These are phyloP conservation scores for Tulasnella sp. DNA, from an alignment of 768 basidiomycete genomes.

Conservation along the genomic window DNA sequence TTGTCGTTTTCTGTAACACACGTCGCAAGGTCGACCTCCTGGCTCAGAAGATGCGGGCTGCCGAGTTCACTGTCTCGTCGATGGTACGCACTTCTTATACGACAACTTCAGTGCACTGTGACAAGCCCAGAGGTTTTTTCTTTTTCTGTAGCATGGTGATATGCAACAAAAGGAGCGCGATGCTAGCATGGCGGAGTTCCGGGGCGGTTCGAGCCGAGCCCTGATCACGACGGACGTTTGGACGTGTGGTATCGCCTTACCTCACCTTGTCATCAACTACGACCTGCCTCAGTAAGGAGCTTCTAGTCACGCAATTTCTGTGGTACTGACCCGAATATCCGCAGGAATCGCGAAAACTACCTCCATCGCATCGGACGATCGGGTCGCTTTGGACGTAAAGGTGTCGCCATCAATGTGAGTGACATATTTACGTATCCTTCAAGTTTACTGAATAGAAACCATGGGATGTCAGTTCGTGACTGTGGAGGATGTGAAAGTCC, in stretches of 20 bases:
- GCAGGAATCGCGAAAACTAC: conserved; percentile 93
- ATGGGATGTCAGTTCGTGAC: conserved; percentile 59
- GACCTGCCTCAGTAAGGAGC: conserved; percentile 26
- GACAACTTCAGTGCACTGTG: background rate
- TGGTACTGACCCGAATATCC: background rate
- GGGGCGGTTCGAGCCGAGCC: conserved; percentile 27
- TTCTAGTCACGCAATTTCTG: no score
- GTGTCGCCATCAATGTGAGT: conserved; percentile 94
- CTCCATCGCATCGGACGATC: conserved; percentile 99
- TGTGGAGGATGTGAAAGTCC: conserved; percentile 87
- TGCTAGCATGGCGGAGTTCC: conserved; percentile 32
- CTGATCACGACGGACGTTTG: conserved; percentile 33
- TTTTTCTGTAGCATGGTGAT: conserved; percentile 23
- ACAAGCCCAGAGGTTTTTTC: background rate
- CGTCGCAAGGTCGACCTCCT: conserved; percentile 82
- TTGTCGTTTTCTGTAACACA: conserved; percentile 98
- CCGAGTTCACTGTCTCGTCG: conserved; percentile 48
- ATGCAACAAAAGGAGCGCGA: conserved; percentile 32
- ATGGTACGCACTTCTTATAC: background rate
- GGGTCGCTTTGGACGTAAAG: conserved; percentile 96
- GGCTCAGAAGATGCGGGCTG: conserved; percentile 96
- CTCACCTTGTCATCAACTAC: conserved; percentile 35
- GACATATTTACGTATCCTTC: background rate
- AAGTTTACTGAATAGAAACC: background rate
- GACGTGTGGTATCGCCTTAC: conserved; percentile 39